phyloP scores from a whole-genome alignment of 331 rosid genomes.

The Spiraea crenata region DNA sequence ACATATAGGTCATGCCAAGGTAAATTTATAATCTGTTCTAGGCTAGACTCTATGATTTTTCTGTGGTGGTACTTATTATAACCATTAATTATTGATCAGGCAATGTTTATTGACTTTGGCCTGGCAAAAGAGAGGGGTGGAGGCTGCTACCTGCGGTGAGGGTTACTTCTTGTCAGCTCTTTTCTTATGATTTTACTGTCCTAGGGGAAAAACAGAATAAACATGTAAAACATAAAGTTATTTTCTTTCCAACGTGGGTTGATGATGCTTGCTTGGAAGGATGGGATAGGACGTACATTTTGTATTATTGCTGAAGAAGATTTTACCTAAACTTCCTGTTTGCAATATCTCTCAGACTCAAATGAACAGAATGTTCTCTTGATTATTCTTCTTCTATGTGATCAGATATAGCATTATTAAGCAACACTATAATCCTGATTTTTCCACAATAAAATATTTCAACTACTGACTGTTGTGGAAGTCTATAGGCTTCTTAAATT shows the following conservation, averaged over 20 bases:
- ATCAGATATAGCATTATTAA: background rate
- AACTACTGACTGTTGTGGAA: background rate
- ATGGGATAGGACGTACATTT: background rate
- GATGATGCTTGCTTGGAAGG: background rate
- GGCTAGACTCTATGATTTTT: conserved; percentile 6
- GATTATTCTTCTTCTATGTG: background rate
- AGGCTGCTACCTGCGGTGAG: conserved; percentile 80
- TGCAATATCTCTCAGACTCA: background rate
- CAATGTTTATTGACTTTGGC: conserved; percentile 96
- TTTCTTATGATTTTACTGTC: background rate
- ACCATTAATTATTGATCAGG: conserved; percentile 44
- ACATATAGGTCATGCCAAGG: conserved; percentile 99
- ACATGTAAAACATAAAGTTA: conserved; percentile 8
- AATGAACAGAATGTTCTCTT: background rate
- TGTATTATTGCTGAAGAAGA: background rate
- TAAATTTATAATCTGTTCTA: conserved; percentile 23
- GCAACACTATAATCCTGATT: background rate
- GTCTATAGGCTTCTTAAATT: background rate
- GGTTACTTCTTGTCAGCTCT: background rate
- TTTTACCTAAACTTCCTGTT: background rate
- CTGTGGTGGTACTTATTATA: background rate
- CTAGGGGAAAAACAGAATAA: background rate
- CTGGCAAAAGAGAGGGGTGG: conserved; percentile 93
- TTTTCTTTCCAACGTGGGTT: background rate
- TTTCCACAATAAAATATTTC: background rate